Evolutionary conservation across 257 asterid genomes (phyloP).

Genomic region (Solanum rostratum): DNA sequence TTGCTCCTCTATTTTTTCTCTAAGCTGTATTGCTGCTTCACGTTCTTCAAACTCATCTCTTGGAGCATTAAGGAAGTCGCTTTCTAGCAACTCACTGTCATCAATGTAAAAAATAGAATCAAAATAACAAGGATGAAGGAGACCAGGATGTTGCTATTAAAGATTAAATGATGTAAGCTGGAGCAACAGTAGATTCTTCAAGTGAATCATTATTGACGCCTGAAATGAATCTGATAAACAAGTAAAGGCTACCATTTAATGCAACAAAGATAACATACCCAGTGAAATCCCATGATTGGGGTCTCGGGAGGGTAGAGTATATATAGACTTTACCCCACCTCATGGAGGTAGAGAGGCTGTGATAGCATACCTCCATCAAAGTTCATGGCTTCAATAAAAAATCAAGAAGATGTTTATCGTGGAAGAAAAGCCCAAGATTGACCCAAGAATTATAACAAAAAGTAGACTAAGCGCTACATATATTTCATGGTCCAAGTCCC

Average conservation of each 20-base stretch:
- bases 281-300: background rate
- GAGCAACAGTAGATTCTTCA: background rate
- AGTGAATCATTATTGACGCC: background rate
- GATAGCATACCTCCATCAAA: no score
- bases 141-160: background rate
- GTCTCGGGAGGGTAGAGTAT: background rate
- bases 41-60: slow-evolving; percentile 70
- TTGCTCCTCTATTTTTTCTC: slow-evolving; percentile 79
- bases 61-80: slow-evolving; percentile 79
- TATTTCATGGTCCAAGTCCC: no score
- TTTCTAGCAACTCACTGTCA: slow-evolving; percentile 74
- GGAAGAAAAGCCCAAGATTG: no score
- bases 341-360: background rate
- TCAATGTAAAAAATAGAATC: background rate
- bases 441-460: no score
- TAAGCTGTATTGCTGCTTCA: slow-evolving; percentile 69
- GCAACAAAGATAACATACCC: background rate
- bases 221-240: background rate
- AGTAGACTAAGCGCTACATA: no score
- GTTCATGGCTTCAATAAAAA: no score
- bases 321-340: background rate
- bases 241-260: background rate
- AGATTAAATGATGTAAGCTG: background rate
- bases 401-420: no score
- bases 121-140: background rate